Conservation (phyloP, 2,329 filamentous ascomycete species). For the Fusarium solani-melongenae region DNA sequence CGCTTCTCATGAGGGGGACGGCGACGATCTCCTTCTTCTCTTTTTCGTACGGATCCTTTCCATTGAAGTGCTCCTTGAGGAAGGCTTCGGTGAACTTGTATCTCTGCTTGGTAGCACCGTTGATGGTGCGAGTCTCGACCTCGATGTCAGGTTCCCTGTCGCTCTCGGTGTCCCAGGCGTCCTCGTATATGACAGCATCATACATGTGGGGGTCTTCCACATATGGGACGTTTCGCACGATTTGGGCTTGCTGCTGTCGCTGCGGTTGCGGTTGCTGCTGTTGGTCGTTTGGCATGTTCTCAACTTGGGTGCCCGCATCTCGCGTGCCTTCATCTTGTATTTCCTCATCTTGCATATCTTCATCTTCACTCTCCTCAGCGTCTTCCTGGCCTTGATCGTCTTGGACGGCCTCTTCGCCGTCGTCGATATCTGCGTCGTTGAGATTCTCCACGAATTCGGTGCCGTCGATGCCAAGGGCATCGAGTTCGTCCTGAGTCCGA, state of each 20-base stretch:
- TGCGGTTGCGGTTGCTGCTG: background rate
- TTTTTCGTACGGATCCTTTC: slow-evolving; percentile 44
- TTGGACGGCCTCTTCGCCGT: background rate
- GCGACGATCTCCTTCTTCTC: slow-evolving; percentile 25
- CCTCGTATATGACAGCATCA: background rate
- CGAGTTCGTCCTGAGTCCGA: slow-evolving; percentile 22
- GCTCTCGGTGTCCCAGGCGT: background rate
- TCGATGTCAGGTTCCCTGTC: slow-evolving; percentile 11
- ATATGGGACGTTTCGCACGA: background rate
- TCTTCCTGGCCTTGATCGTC: background rate
- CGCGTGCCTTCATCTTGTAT: background rate
- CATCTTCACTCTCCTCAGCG: background rate
- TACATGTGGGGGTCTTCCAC: background rate
- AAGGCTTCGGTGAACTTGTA: slow-evolving; percentile 45
- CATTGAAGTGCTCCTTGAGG: slow-evolving; percentile 44
- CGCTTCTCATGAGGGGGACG: slow-evolving; percentile 34
- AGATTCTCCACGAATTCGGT: background rate
- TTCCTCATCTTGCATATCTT: background rate
- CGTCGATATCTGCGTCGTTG: background rate
- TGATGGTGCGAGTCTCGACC: slow-evolving; percentile 11
- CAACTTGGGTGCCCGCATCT: background rate
- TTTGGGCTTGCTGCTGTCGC: background rate
- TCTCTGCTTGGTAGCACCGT: slow-evolving; percentile 32
- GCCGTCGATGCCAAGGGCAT: slow-evolving; percentile 9
- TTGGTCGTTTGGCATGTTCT: background rate